These are phyloP conservation scores for Acanthamoeba castellanii DNA, from an alignment of 208 protist genomes.

Conservation along the genomic window DNA sequence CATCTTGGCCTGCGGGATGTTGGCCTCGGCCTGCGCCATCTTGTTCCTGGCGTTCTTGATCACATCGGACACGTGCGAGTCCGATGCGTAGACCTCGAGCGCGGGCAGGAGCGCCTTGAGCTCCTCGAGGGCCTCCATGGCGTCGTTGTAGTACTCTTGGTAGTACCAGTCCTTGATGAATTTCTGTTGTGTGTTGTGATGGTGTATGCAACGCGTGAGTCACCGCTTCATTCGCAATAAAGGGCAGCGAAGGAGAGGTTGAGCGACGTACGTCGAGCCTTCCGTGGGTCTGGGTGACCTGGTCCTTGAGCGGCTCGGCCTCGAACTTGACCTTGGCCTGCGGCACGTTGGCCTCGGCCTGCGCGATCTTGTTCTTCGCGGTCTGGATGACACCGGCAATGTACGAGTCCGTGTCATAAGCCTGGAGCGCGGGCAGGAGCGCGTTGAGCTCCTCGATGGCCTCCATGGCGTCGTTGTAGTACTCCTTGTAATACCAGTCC, in stretches of 20 bases:
- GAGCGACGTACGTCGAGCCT: conserved; percentile 59
- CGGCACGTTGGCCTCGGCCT: conserved; percentile 68
- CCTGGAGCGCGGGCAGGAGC: conserved; percentile 58
- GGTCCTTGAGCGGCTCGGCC: conserved; percentile 21
- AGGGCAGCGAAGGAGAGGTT: not conserved
- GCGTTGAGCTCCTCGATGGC: conserved; percentile 41
- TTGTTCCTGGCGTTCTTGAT: not conserved
- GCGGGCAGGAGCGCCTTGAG: conserved; percentile 35
- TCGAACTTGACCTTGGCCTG: conserved; percentile 74
- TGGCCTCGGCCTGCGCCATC: not conserved
- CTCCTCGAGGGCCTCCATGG: conserved; percentile 61
- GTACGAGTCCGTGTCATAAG: not conserved
- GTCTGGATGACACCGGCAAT: conserved; percentile 8
- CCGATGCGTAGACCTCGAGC: conserved; percentile 8
- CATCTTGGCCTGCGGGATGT: conserved; percentile 29
- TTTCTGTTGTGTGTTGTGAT: not conserved
- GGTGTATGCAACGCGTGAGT: not conserved
- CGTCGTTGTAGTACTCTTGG: conserved; percentile 48
- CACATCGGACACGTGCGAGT: not conserved
- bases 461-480: conserved; percentile 52
- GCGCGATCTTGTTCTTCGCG: conserved; percentile 24
- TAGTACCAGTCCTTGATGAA: conserved; percentile 72
- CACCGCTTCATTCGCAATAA: too few species aligned
- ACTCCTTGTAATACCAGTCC: conserved; percentile 57
- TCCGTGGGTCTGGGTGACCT: not conserved